These are phyloP conservation scores for Daldinia loculata DNA, from an alignment of 495 filamentous ascomycete genomes.

Conservation along the genomic window DNA sequence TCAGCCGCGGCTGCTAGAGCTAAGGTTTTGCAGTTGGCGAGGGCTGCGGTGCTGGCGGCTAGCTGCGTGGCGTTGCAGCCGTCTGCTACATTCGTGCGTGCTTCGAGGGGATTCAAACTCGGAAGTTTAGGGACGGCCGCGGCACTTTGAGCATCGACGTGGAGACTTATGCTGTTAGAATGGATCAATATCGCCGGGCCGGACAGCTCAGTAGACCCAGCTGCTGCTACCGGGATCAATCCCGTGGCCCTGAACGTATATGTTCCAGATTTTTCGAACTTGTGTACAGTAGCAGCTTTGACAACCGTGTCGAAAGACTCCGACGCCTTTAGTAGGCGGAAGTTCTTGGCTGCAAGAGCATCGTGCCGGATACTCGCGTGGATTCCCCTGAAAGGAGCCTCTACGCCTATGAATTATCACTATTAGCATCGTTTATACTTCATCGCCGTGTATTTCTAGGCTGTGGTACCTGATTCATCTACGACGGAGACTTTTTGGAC, in stretches of 20 bases:
- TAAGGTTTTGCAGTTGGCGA: slow-evolving; percentile 21
- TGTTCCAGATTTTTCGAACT: slow-evolving; percentile 27
- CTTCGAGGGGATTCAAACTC: slow-evolving; percentile 7
- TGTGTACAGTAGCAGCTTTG: slow-evolving; percentile 23
- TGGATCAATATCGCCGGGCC: slow-evolving; percentile 19
- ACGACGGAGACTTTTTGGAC: slow-evolving; percentile 23
- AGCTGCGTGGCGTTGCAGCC: slow-evolving; percentile 26
- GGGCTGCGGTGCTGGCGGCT: slow-evolving; percentile 23
- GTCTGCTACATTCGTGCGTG: slow-evolving; percentile 21
- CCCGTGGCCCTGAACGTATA: slow-evolving; percentile 26
- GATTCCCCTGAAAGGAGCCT: slow-evolving; percentile 28
- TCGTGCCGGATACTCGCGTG: slow-evolving; percentile 29
- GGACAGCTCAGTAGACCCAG: slow-evolving; percentile 18
- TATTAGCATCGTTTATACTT: neutral
- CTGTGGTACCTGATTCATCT: slow-evolving; percentile 24
- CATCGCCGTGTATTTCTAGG: neutral
- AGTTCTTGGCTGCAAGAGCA: slow-evolving; percentile 27
- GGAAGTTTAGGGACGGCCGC: slow-evolving; percentile 10
- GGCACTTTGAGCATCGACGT: slow-evolving; percentile 12
- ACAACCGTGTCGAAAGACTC: slow-evolving; percentile 25
- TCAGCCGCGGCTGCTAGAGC: slow-evolving; percentile 25
- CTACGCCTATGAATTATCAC: slow-evolving; percentile 3
- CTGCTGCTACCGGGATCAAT: slow-evolving; percentile 19
- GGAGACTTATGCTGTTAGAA: slow-evolving; percentile 25
- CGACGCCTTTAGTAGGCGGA: slow-evolving; percentile 19